Evolutionary conservation across 2,329 filamentous ascomycete genomes (phyloP), one percentile per base, ranked within the genome.

Genomic region (Phyllosticta citrichinensis): DNA sequence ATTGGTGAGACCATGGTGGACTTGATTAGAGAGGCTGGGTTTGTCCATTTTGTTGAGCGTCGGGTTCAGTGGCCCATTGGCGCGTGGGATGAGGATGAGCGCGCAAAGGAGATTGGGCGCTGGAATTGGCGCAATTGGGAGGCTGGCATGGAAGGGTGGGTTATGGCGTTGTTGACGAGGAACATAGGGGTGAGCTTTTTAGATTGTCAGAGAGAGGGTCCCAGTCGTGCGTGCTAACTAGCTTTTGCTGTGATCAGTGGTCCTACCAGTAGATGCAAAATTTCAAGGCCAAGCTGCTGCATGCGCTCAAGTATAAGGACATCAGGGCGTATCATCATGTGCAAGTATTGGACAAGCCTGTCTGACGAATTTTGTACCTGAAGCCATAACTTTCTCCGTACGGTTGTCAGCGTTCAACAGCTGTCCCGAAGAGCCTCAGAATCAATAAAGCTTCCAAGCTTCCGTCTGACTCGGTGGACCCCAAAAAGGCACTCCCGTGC

Each of bases 121-220:
- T 70, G 74, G 74, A 66, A 75, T 17, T 65, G 74, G 65, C 57
- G 74, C 53, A 74, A 75, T 62, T 76, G 74, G 73, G 66, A 68
- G 54, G 72, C 75, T 52, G 74, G 74, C 2, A 67, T 76, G 57
- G 75, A 76, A 63, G 71, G 73, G 1, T 77, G 75, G 75, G 66
- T 72, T 5, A 68, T 75, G 67, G 73, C 72, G 47, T 63, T 72
- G 55, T 74, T 75, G 62, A 76, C 74, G n/a, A 53, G 73, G 14
- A 57, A 73, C 1, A 60, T 75, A 5, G 73, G 72, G 3, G 67
- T 68, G 60, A 61, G 66, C 3, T 22, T 3, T 22, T 22, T 22
- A 3, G 22, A 22, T 22, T 22, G 22, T 22, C 22, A 22, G 22
- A 22, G 22, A 22, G 22, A 22, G 22, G 22, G 22, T 22, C 22